These are phyloP conservation scores for Chloranthus sessilifolius DNA, from an alignment of 164 flowering plant genomes.

Conservation along the genomic window DNA sequence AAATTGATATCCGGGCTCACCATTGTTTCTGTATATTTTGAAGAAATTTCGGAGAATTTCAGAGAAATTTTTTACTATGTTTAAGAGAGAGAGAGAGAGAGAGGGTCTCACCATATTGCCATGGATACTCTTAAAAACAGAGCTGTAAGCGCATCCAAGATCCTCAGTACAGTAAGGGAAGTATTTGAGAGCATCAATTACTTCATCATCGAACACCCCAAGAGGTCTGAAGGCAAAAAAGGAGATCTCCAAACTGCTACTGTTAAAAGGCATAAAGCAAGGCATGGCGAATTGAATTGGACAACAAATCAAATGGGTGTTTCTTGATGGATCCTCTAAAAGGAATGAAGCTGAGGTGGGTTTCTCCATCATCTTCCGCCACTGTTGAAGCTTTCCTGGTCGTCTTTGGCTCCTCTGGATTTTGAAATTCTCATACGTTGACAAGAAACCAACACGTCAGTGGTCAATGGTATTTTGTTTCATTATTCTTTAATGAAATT, in stretches of 20 bases:
- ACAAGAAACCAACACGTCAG: too few species aligned
- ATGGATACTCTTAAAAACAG: constrained; percentile 57
- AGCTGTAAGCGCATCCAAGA: constrained; percentile 53
- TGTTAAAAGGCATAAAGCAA: constrained; percentile 52
- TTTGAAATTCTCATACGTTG: background rate
- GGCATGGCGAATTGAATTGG: constrained; percentile 26
- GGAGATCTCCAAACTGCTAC: constrained; percentile 38
- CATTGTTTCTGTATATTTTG: too few species aligned
- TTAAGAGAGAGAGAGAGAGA: background rate
- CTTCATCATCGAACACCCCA: constrained; percentile 21
- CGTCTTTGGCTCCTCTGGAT: constrained; percentile 3
- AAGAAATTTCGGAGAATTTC: too few species aligned
- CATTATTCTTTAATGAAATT: too few species aligned
- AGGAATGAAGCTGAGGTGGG: background rate
- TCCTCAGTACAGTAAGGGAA: constrained; percentile 35
- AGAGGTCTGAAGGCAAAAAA: constrained; percentile 42
- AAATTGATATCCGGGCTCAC: too few species aligned
- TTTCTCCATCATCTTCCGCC: background rate
- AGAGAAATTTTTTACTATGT: too few species aligned
- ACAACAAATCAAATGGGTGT: background rate
- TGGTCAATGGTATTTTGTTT: too few species aligned
- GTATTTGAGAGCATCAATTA: constrained; percentile 25
- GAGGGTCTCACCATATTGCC: constrained; percentile 45
- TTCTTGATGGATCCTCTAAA: too few species aligned
- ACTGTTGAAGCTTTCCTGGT: constrained; percentile 2